Evolutionary conservation across 2,329 filamentous ascomycete species (phyloP), one percentile per base, ranked within the genome.

Genomic region (Metarhizium humberi): DNA sequence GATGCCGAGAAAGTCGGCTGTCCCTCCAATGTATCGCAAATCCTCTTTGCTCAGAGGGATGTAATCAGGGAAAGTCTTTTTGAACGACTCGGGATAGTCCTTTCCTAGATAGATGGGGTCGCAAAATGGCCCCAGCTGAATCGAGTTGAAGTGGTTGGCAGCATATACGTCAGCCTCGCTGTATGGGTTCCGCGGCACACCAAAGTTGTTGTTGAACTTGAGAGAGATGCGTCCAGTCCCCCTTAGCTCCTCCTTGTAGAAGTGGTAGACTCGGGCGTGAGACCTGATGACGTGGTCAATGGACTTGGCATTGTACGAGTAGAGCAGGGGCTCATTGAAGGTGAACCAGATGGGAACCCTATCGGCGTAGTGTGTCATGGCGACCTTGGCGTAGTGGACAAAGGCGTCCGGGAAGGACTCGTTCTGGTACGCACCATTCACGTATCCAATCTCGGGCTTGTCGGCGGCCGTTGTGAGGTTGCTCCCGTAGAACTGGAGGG

Each of bases 1-100:
- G 42, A 84, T 75, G 6, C 74, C 78, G 43, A 81, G 73, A 55
- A 82, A 78, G 63, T 84, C 81, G 3, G 75, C 72, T 0, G 78
- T 81, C 6, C 74, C 72, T 20, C 73, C 70, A 34, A 81, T 74
- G 50, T 75, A 73, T 2, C 60, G 62, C n/a, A 84, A 68, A 43
- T 86, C 69, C 1, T 73, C 67, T 0, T 71, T 59, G 1, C 69
- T 79, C 34, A 85, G 66, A 0, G 74, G 73, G 3, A 76, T 69
- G n/a, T 76, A 71, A 16, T 74, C 71, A 0, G 70, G 65, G 2
- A 76, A 67, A 0, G 77, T 77, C 18, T 71, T 68, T 50, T 76
- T 75, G 55, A 74, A 71, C 16, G 67, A 70, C 20, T 71, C 70
- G 0, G 78, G 78, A 52, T 80, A 81, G 56, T 80, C 75, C 51